Conservation (phyloP, 306 rosid genomes). For the Prunus campanulata region DNA sequence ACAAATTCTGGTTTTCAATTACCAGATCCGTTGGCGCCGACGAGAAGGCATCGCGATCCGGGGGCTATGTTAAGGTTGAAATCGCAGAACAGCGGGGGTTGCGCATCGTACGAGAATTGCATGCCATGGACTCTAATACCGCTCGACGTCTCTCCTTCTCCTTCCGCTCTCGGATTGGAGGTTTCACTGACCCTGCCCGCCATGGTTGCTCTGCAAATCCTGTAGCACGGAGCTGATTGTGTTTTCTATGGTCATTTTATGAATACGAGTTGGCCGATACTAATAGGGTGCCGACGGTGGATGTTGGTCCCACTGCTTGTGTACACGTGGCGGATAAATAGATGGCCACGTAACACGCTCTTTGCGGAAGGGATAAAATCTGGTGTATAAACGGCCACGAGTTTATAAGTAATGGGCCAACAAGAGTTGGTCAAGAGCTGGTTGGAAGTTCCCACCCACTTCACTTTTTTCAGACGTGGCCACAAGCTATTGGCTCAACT, state of each 20-base stretch:
- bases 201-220: slow-evolving; percentile 35
- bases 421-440: background rate
- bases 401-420: background rate
- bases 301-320: background rate
- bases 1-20: background rate
- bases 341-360: slow-evolving; percentile 9
- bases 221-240: background rate
- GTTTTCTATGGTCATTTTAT: background rate
- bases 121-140: slow-evolving; percentile 63
- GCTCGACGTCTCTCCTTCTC: slow-evolving; percentile 9
- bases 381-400: slow-evolving; percentile 21
- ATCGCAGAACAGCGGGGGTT: slow-evolving; percentile 65
- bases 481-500: background rate
- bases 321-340: background rate
- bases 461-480: background rate
- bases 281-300: background rate
- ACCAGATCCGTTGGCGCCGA: slow-evolving; percentile 99
- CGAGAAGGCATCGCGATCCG: slow-evolving; percentile 92
- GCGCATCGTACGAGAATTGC: slow-evolving; percentile 71
- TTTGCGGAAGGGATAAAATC: background rate
- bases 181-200: slow-evolving; percentile 27
- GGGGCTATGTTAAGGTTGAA: slow-evolving; percentile 64
- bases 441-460: background rate
- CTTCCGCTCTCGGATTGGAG: background rate
- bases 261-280: background rate